These are phyloP conservation scores for Cylindrodendrum hubeiense DNA, from an alignment of 2,329 filamentous ascomycete genomes.

Conservation along the genomic window DNA sequence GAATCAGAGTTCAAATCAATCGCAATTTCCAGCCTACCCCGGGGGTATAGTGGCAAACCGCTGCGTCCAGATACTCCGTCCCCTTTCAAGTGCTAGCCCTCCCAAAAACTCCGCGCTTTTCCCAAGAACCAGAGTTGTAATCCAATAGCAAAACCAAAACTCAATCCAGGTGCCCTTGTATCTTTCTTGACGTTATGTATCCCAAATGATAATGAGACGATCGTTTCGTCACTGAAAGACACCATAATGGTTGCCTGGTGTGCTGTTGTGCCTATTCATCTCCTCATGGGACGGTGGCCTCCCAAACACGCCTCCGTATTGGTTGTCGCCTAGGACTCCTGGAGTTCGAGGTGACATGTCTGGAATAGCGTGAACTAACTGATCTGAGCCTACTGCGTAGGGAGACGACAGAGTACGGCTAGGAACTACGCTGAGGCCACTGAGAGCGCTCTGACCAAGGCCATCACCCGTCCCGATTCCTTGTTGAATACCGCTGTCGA, in stretches of 20 bases:
- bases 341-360: constrained; percentile 13
- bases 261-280: not conserved
- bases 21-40: not conserved
- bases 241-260: not conserved
- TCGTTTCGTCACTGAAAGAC: constrained; percentile 3
- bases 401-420: not conserved
- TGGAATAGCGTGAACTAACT: not conserved
- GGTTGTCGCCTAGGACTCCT: not conserved
- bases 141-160: not conserved
- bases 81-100: not conserved
- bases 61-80: constrained; percentile 12
- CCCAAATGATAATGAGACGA: not conserved
- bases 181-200: not conserved
- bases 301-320: not conserved
- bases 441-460: not conserved
- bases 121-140: constrained; percentile 6
- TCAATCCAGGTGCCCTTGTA: constrained; percentile 5
- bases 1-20: constrained; percentile 1
- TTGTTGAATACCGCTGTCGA: not conserved
- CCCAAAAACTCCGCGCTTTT: constrained; percentile 16
- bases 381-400: not conserved
- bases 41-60: constrained; percentile 7
- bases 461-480: not conserved
- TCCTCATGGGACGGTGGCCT: not conserved
- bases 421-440: not conserved